Conservation (phyloP, 2,329 filamentous ascomycete genomes). For the Diaporthe capsici region DNA sequence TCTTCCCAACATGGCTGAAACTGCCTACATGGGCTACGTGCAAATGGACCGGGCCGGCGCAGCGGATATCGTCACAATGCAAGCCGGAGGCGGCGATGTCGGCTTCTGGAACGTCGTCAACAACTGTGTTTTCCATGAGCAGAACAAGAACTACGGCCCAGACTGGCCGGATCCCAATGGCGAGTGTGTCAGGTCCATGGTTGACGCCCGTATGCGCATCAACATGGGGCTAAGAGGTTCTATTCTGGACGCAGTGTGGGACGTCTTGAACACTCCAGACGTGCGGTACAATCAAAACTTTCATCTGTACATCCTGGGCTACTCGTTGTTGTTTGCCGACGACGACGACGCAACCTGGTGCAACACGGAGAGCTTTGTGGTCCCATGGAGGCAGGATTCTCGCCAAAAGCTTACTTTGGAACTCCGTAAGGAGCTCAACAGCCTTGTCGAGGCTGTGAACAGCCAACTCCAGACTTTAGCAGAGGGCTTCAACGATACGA, state of each 20-base stretch:
- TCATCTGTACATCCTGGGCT: slow-evolving; percentile 10
- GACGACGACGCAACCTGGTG: slow-evolving; percentile 11
- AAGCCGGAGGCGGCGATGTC: slow-evolving; percentile 16
- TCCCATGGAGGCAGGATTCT: slow-evolving; percentile 20
- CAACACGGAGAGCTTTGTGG: slow-evolving; percentile 21
- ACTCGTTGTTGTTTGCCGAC: slow-evolving; percentile 13
- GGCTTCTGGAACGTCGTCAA: slow-evolving; percentile 22
- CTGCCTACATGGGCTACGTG: slow-evolving; percentile 14
- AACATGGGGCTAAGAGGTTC: slow-evolving; percentile 17
- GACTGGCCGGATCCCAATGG: slow-evolving; percentile 19
- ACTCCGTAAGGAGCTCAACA: slow-evolving; percentile 15
- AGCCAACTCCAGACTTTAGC: slow-evolving; percentile 19
- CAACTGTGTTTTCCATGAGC: slow-evolving; percentile 19
- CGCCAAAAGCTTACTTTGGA: slow-evolving; percentile 21
- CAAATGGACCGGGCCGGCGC: slow-evolving; percentile 15
- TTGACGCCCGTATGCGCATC: slow-evolving; percentile 17
- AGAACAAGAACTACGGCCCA: slow-evolving; percentile 20
- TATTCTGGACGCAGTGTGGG: slow-evolving; percentile 13
- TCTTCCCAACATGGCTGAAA: slow-evolving; percentile 7
- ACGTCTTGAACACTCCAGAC: slow-evolving; percentile 6
- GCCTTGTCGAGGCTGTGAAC: slow-evolving; percentile 13
- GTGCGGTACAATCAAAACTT: slow-evolving; percentile 17
- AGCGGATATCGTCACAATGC: slow-evolving; percentile 20
- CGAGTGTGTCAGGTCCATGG: slow-evolving; percentile 10
- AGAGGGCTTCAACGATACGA: slow-evolving; percentile 16